Conservation (phyloP, 2,329 filamentous ascomycete species). For the Ophiostoma sp. region DNA sequence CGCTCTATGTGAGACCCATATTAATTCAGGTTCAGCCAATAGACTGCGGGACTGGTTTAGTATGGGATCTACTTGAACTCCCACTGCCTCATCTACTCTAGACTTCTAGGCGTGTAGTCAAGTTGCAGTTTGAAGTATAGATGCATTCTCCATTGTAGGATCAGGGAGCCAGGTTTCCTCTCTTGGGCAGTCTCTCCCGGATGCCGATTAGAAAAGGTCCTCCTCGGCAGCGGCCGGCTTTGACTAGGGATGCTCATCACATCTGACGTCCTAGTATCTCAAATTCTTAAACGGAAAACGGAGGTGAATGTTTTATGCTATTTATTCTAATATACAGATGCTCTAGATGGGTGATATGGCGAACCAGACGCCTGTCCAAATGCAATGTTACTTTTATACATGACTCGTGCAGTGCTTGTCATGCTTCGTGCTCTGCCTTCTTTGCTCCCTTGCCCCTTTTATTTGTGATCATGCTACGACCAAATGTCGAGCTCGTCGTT, state of each 20-base stretch:
- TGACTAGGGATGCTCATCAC: too few relatives aligned
- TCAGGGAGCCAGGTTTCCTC: too few relatives aligned
- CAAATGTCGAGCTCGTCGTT: slow-evolving; percentile 12
- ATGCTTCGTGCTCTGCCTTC: neutral
- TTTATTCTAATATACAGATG: slow-evolving; percentile 5
- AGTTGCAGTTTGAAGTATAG: too few relatives aligned
- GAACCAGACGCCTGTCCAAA: neutral
- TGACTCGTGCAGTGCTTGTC: neutral
- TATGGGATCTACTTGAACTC: too few relatives aligned
- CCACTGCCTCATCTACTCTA: too few relatives aligned
- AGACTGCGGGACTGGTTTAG: neutral
- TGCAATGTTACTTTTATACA: slow-evolving; percentile 4
- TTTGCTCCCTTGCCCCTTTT: neutral
- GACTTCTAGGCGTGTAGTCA: too few relatives aligned
- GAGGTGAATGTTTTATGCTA: neutral
- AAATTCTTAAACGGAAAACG: too few relatives aligned
- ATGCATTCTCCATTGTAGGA: too few relatives aligned
- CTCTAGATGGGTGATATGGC: neutral
- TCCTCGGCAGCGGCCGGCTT: too few relatives aligned
- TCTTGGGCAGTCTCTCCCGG: too few relatives aligned
- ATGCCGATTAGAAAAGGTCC: too few relatives aligned
- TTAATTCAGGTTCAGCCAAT: neutral
- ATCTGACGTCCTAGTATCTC: too few relatives aligned
- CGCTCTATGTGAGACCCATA: neutral
- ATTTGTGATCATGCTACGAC: neutral